Evolutionary conservation across 2,329 filamentous ascomycete species (phyloP).

Genomic region (Cercospora nicotianae): DNA sequence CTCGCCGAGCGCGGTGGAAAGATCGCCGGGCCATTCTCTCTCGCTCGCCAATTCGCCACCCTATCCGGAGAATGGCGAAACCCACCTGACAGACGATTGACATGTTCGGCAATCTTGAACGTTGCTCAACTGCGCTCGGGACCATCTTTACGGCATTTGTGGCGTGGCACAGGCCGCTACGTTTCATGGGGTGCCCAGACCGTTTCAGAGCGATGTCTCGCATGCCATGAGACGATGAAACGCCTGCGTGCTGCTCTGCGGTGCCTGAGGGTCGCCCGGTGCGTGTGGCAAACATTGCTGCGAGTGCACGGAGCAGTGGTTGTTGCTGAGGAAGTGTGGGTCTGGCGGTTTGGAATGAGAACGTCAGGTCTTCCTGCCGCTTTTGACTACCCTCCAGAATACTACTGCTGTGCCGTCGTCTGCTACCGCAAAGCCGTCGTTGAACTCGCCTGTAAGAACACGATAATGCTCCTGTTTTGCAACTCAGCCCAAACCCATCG

Average conservation of each 20-base stretch:
- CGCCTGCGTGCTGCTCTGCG: neutral
- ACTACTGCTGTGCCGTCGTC: neutral
- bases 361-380: slow-evolving; percentile 1
- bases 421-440: slow-evolving; percentile 1
- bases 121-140: neutral
- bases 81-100: neutral
- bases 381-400: neutral
- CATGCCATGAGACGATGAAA: slow-evolving; percentile 12
- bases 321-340: neutral
- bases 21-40: neutral
- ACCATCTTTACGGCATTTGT: slow-evolving; percentile 14
- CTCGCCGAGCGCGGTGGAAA: neutral
- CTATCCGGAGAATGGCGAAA: neutral
- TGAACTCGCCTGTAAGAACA: neutral
- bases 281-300: slow-evolving; percentile 6
- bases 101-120: neutral
- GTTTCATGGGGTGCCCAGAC: slow-evolving; percentile 7
- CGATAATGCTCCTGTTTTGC: neutral
- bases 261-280: neutral
- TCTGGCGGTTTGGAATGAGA: slow-evolving; percentile 3
- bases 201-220: slow-evolving; percentile 13
- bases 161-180: neutral
- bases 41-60: neutral
- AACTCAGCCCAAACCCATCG: neutral
- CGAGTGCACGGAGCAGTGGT: slow-evolving; percentile 5